Base-by-base conservation (phyloP, 1,139 yeast genomes). In the Geotrichum bryndzae region DNA sequence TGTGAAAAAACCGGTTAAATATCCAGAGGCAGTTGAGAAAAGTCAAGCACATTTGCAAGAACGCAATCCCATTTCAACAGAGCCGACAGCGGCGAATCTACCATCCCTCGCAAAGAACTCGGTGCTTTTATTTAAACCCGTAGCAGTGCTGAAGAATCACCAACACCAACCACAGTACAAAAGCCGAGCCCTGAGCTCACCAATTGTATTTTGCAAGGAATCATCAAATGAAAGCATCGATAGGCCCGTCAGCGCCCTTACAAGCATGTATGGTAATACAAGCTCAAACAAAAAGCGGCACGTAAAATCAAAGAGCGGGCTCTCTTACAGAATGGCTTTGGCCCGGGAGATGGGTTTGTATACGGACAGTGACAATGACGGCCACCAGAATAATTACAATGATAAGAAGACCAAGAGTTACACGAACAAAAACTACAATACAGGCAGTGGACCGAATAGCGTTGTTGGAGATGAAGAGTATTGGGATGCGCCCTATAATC, bases 401-500 rank as follows among this genome's bases (percentile, higher is more conserved):
- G n/a, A 35, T 13, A 35, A 35, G 3, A 35, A 13, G 3, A 11
- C 2, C 41, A 35, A 35, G 3, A 35, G 3, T 35, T 13, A 15
- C 41, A 35, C n/a, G 15, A 35, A 13, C 41, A 35, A 35, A 5
- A 11, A 35, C 41, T 35, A 1, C 41, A 35, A 10, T 15, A 35
- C 41, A 15, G n/a, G n/a, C 41, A 35, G 13, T 35, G 41, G 5
- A 3, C 13, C 41, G n/a, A 35, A 35, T 35, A 35, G 41, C n/a
- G n/a, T 5, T 35, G 41, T 15, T 6, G n/a, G 13, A 35, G n/a
- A 35, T 11, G 52, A 54, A 15, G 52, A 54, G 10, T 54, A 45
- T 29, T 54, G 57, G 57, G 48, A 46, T 18, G 25, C 23, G 33
- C 41, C 48, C 6, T 54, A 54, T 29, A 25, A 54, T 29, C 57